Percentiles rank a stretch among this genome's conserved stretches.
Conservation (phyloP, 2,329 filamentous ascomycete species). For the Colletotrichum magnum region DNA sequence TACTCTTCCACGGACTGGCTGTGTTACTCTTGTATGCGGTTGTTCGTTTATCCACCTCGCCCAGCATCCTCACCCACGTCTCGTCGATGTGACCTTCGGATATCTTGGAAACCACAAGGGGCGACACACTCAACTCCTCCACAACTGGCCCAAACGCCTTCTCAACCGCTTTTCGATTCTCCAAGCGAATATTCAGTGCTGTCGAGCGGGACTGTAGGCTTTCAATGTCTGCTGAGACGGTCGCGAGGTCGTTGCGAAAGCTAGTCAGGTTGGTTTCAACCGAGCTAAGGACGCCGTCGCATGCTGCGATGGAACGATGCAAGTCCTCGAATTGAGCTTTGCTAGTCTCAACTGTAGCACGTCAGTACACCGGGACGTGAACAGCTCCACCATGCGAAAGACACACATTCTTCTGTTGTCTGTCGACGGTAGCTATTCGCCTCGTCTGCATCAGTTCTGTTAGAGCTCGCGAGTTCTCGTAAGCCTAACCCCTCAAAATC, state of each 20-base stretch:
- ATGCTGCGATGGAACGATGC: conserved; percentile 89
- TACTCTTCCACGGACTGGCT: conserved; percentile 74
- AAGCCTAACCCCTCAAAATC: conserved; percentile 86
- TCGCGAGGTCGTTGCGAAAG: conserved; percentile 93
- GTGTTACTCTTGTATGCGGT: conserved; percentile 78
- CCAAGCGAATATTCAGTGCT: conserved; percentile 84
- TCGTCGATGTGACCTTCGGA: conserved; percentile 92
- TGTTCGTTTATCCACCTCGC: conserved; percentile 86
- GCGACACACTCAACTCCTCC: conserved; percentile 91
- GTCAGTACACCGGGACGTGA: background rate
- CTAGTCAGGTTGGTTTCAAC: conserved; percentile 93
- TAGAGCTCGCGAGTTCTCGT: conserved; percentile 73
- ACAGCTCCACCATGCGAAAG: background rate
- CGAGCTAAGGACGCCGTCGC: conserved; percentile 92
- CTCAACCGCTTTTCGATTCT: conserved; percentile 92
- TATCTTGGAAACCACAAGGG: conserved; percentile 86
- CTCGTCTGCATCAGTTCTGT: conserved; percentile 45
- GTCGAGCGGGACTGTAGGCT: conserved; percentile 89
- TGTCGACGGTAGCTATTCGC: conserved; percentile 59
- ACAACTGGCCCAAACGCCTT: conserved; percentile 89
- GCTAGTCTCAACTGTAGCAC: conserved; percentile 77
- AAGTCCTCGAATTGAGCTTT: conserved; percentile 90
- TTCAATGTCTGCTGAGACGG: conserved; percentile 96
- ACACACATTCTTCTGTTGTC: conserved; percentile 80
- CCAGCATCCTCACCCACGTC: conserved; percentile 85